phyloP scores from a whole-genome alignment of 257 asterid genomes.

The Nemophila menziesii region DNA sequence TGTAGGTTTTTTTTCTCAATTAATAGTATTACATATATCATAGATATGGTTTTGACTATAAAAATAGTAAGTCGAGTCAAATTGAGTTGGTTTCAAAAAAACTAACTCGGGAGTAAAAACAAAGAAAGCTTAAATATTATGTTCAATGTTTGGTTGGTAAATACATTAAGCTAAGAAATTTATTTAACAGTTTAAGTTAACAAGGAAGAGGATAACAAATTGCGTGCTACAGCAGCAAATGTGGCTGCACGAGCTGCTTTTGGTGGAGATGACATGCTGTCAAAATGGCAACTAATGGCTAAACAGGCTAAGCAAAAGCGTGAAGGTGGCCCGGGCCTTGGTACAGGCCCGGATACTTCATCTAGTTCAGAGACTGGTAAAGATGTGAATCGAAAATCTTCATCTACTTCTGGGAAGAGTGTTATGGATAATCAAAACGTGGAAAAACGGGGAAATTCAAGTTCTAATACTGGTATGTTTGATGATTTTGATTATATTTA shows the following conservation, averaged over 20 bases:
- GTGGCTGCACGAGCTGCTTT: constrained; percentile 97
- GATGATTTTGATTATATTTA: neutral
- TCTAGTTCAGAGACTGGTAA: constrained; percentile 46
- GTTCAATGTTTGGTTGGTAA: too few species aligned
- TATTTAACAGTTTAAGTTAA: constrained; percentile 45
- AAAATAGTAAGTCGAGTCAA: too few species aligned
- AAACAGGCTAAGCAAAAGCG: constrained; percentile 80
- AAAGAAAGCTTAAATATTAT: too few species aligned
- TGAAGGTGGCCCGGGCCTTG: too few species aligned
- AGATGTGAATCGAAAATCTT: constrained; percentile 36
- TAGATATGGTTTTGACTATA: too few species aligned
- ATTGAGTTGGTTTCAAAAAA: too few species aligned
- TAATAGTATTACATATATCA: too few species aligned
- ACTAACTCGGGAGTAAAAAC: too few species aligned
- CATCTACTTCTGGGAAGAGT: constrained; percentile 29
- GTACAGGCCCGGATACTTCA: constrained; percentile 45
- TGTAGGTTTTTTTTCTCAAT: too few species aligned
- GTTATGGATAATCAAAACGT: constrained; percentile 53
- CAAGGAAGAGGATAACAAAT: constrained; percentile 93
- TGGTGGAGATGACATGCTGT: constrained; percentile 85
- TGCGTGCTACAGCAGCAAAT: constrained; percentile 96
- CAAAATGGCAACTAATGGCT: constrained; percentile 89
- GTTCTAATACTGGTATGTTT: constrained; percentile 46
- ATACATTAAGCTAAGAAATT: too few species aligned
- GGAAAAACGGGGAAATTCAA: constrained; percentile 48